Evolutionary conservation across 192 early-diverging fungal genomes (phyloP).

Genomic region (Hyaloraphidium curvatum): DNA sequence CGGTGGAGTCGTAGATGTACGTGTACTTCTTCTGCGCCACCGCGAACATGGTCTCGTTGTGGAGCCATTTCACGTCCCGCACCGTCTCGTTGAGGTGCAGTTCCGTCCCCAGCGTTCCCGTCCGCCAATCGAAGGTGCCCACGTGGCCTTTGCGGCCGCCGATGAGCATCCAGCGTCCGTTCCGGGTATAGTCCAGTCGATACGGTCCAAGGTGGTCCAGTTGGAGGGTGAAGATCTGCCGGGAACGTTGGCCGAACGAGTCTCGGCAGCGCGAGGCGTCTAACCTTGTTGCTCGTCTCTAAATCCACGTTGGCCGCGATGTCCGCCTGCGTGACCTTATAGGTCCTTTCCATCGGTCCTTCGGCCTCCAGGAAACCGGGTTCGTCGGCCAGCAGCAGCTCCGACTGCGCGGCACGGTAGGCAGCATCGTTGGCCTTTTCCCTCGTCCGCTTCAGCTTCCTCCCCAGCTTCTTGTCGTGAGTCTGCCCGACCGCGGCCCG

Average conservation of each 20-base stretch:
- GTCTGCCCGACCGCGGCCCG: background rate
- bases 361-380: constrained; percentile 75
- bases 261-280: background rate
- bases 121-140: constrained; percentile 80
- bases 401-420: constrained; percentile 48
- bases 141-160: constrained; percentile 73
- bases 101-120: constrained; percentile 53
- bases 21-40: constrained; percentile 89
- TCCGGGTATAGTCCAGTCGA: constrained; percentile 70
- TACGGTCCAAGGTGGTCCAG: constrained; percentile 73
- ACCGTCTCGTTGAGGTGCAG: constrained; percentile 75
- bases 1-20: constrained; percentile 83
- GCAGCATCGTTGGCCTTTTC: constrained; percentile 43
- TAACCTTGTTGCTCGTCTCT: constrained; percentile 43
- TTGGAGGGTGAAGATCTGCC: constrained; percentile 53
- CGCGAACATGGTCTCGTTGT: constrained; percentile 85
- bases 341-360: constrained; percentile 75
- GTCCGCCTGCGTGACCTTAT: constrained; percentile 58
- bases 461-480: constrained; percentile 59
- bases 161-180: constrained; percentile 53
- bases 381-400: constrained; percentile 55
- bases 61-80: constrained; percentile 82
- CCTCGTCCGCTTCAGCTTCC: constrained; percentile 36
- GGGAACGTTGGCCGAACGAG: background rate
- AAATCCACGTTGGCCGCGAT: constrained; percentile 45